A percentile compares a stretch with the other conserved stretches of the same genome.
Evolutionary conservation across 495 filamentous ascomycete species (phyloP).

Genomic region (Sordaria brevicollis): DNA sequence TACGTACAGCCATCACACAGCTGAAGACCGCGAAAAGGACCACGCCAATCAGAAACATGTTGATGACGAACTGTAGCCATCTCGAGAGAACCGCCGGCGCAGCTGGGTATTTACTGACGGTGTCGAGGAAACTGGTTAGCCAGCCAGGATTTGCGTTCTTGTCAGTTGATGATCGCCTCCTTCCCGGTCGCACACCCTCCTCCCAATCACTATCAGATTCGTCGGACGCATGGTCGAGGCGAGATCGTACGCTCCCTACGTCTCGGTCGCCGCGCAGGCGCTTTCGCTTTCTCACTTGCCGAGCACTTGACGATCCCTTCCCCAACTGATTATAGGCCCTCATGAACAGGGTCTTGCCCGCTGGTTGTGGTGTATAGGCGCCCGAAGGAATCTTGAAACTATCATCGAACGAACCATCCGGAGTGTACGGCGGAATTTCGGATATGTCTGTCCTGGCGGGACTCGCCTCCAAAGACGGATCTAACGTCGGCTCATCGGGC

Average conservation of each 20-base stretch:
- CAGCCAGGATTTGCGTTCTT: conserved; percentile 12
- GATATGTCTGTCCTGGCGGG: conserved; percentile 58
- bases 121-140: conserved; percentile 51
- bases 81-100: conserved; percentile 79
- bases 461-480: conserved; percentile 73
- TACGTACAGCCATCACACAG: conserved; percentile 58
- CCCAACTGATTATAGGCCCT: conserved; percentile 30
- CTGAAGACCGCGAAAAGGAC: conserved; percentile 61
- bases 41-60: conserved; percentile 56
- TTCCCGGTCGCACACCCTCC: conserved; percentile 1
- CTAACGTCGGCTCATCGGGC: conserved; percentile 48
- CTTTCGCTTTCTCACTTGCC: conserved; percentile 38
- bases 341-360: conserved; percentile 26
- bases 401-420: conserved; percentile 24
- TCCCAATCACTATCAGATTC: conserved; percentile 42
- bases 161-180: conserved; percentile 21
- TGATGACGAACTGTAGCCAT: conserved; percentile 75
- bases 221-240: conserved; percentile 40
- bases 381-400: conserved; percentile 18
- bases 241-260: conserved; percentile 31
- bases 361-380: conserved; percentile 29
- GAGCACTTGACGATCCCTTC: no score
- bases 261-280: conserved; percentile 30
- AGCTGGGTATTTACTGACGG: conserved; percentile 67
- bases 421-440: conserved; percentile 42